These are phyloP conservation scores for Calonectria montana DNA, from an alignment of 2,329 filamentous ascomycete genomes.

Conservation along the genomic window DNA sequence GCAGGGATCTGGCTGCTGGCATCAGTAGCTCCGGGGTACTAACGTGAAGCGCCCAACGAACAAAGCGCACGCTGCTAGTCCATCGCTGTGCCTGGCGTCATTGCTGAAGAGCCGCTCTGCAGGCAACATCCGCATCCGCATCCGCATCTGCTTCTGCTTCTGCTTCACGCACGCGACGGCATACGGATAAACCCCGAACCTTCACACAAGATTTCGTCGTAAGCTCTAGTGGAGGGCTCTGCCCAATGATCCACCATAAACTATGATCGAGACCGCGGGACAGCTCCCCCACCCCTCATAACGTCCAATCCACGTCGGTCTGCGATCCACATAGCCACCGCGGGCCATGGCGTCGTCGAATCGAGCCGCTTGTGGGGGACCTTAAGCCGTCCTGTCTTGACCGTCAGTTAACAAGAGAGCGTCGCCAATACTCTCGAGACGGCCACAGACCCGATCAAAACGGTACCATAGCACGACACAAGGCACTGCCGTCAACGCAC, in stretches of 20 bases:
- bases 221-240: constrained; percentile 8
- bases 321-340: constrained; percentile 12
- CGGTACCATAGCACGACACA: not conserved
- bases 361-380: constrained; percentile 6
- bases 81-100: constrained; percentile 1
- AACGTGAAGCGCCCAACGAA: not conserved
- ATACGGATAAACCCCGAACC: not conserved
- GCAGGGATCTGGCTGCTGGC: not conserved
- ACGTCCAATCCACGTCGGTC: constrained; percentile 6
- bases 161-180: not conserved
- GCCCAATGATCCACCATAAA: constrained; percentile 6
- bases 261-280: constrained; percentile 15
- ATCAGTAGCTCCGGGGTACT: constrained; percentile 6
- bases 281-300: constrained; percentile 8
- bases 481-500: not conserved
- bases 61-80: not conserved
- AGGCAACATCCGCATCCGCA: not conserved
- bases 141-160: not conserved
- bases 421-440: not conserved
- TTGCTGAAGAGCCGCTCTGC: not conserved
- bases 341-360: constrained; percentile 6
- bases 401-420: not conserved
- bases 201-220: not conserved
- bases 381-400: not conserved
- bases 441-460: not conserved